A percentile compares a stretch with the other conserved stretches of the same genome.
Conservation (phyloP, 257 asterid genomes). For the Cynanchum wilfordii region DNA sequence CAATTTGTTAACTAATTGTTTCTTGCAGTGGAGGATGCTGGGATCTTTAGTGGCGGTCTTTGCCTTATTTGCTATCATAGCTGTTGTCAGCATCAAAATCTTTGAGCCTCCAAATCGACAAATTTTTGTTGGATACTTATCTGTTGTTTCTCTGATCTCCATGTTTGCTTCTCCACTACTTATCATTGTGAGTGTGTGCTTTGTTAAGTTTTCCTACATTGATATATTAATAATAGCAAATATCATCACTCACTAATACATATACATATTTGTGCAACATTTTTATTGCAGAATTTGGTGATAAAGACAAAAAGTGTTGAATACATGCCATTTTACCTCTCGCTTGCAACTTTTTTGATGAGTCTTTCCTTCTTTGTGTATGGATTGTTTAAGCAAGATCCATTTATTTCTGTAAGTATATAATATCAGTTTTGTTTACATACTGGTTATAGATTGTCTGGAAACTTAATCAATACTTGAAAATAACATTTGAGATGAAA, state of each 20-base stretch:
- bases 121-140: constrained; percentile 66
- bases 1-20: background rate
- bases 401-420: constrained; percentile 60
- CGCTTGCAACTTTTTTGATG: constrained; percentile 82
- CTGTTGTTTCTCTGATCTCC: constrained; percentile 62
- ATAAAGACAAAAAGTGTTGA: constrained; percentile 75
- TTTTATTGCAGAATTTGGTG: constrained; percentile 62
- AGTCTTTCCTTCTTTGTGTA: constrained; percentile 73
- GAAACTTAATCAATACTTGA: background rate
- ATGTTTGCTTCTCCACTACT: constrained; percentile 90
- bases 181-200: constrained; percentile 53
- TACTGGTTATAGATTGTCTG: too few species aligned
- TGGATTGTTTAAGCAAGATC: constrained; percentile 64
- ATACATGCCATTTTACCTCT: constrained; percentile 85
- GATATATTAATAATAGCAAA: background rate
- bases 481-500: background rate
- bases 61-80: constrained; percentile 40
- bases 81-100: constrained; percentile 40
- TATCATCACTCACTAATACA: background rate
- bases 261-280: background rate
- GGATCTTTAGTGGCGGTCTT: constrained; percentile 42
- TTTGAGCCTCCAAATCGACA: constrained; percentile 65
- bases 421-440: background rate
- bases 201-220: background rate
- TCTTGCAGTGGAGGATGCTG: constrained; percentile 32